Evolutionary conservation across 495 filamentous ascomycete genomes (phyloP), one percentile per base, ranked within the genome.

Genomic region (Neurospora sp.): DNA sequence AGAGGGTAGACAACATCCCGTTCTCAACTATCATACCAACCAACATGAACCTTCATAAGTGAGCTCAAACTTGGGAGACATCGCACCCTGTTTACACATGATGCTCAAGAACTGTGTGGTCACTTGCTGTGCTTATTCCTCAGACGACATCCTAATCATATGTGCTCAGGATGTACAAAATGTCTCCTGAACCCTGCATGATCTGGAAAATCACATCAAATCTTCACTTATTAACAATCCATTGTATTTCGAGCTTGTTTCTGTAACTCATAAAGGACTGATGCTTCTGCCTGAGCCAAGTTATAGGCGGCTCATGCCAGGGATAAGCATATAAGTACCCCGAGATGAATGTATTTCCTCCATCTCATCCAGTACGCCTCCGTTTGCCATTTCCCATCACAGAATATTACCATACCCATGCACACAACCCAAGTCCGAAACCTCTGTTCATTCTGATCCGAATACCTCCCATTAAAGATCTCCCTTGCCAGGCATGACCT

Each of bases 401-500:
- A 59, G 23, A 11, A 59, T 14, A 59, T 14, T 59, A 27, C 11
- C 11, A 59, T 23, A 59, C 20, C 23, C 11, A 27, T 59, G 23
- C 20, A 59, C 5, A 59, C 48, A 23, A 59, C 5, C 48, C 0
- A 44, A 2, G 7, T 18, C 42, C 42, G 42, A n/a, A 44, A 44
- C 16, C 18, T n/a, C 7, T 44, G 16, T 10, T 10, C 42, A 20
- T 10, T 20, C 42, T 46, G 18, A 8, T 46, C 42, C 18, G 42
- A 46, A 46, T 46, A 46, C 18, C 18, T 10, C 18, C 18, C 14
- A 46, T 0, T 76, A 86, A 70, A 82, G 74, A 70, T 86, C 84
- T 23, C 83, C 83, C 77, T 89, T 89, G 14, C 88, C 86, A 14
- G 87, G 86, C 77, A 87, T 89, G 39, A 89, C 87, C 84, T 99